Base-by-base conservation (phyloP, 2,329 filamentous ascomycete genomes). In the Stachybotrys chlorohalonatus region DNA sequence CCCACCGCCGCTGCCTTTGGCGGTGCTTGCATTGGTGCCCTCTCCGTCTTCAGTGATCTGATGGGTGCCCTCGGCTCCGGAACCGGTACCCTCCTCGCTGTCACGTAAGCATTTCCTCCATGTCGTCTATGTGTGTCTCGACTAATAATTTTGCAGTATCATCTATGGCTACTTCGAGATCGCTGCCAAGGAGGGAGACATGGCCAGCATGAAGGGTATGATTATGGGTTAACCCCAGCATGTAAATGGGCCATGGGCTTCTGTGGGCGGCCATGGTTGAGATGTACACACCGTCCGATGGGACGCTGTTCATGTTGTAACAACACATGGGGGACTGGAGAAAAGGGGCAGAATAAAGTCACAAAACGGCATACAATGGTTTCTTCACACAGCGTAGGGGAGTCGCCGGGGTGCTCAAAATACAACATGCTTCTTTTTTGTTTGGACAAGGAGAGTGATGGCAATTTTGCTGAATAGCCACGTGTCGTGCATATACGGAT, bases 111-210 rank as follows among this genome's bases (percentile, higher is more conserved):
- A 8, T 84, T 60, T 55, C 16, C 17, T 46, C 6, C 49, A 7
- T 39, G 4, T 6, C 24, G 51, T 31, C 52, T 4, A 9, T 11
- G 11, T 11, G 2, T 2, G 46, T 39, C 42, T 9, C 51, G 60
- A 57, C 74, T 70, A 67, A 72, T 62, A 63, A 42, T 65, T 59
- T n/a, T 15, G 15, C 64, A 95, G 90, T 58, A 99, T 99, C 72
- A 99, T 99, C 75, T 99, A 99, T 74, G 90, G 92, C 61, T 99
- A 99, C 79, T 99, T 99, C 67, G 94, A 99, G 74, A 99, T 99
- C 68, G 94, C 94, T 30, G 95, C 95, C 67, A 96, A 96, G 78
- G 94, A 99, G 76, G 94, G 94, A 66, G 94, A 99, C 71, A 86
- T 97, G 74, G 82, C 86, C 58, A 90, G 90, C 62, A 84, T 86